Evolutionary conservation across 1,284 basidiomycete genomes (phyloP).

Genomic region (Ustilago bromivora): DNA sequence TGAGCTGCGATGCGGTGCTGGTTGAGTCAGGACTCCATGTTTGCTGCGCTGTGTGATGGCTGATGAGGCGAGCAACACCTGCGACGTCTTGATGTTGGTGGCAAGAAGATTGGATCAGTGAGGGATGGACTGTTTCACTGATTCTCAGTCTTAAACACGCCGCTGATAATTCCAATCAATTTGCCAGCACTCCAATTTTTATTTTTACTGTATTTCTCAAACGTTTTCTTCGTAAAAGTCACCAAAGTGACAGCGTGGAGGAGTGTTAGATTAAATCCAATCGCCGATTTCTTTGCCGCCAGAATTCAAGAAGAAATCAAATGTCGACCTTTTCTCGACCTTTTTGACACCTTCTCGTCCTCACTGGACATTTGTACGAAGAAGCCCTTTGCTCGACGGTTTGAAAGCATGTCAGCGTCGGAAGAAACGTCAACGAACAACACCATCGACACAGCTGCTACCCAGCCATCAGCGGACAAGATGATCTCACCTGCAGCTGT

Average conservation of each 20-base stretch:
- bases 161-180: too few relatives aligned
- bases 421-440: slow-evolving; percentile 1
- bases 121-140: not conserved
- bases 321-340: slow-evolving; percentile 14
- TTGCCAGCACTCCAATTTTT: too few relatives aligned
- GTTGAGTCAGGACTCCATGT: slow-evolving; percentile 12
- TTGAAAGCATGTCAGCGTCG: slow-evolving; percentile 19
- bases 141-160: too few relatives aligned
- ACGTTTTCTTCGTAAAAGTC: slow-evolving; percentile 37
- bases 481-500: slow-evolving; percentile 16
- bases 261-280: slow-evolving; percentile 3
- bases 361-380: not conserved
- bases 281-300: slow-evolving; percentile 18
- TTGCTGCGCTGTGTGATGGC: not conserved
- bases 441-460: slow-evolving; percentile 10
- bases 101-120: slow-evolving; percentile 5
- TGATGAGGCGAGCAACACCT: not conserved
- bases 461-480: slow-evolving; percentile 1
- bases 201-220: slow-evolving; percentile 8
- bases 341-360: slow-evolving; percentile 7
- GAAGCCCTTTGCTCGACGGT: not conserved
- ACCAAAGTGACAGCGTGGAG: slow-evolving; percentile 32
- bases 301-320: slow-evolving; percentile 14
- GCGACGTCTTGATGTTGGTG: not conserved
- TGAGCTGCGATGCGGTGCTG: not conserved